Evolutionary conservation across 192 early-diverging fungal species (phyloP).

Genomic region (Mycoemilia scoparia): DNA sequence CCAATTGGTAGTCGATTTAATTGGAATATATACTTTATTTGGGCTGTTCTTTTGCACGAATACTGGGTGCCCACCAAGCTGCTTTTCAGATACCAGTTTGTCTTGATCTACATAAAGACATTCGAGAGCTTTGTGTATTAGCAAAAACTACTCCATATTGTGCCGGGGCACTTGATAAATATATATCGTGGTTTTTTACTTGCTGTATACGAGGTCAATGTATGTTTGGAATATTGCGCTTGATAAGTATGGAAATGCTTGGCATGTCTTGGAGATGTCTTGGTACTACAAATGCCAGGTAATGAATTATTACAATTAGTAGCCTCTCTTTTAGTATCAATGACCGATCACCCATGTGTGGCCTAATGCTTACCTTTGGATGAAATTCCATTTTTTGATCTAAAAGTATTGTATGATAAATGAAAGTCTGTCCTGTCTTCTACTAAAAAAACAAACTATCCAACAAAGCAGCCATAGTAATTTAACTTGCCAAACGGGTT

Average conservation of each 20-base stretch:
- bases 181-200: not conserved
- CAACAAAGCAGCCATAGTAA: not conserved
- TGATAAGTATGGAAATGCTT: slow-evolving; percentile 3
- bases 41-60: slow-evolving; percentile 2
- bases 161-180: not conserved
- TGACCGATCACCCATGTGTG: too few relatives aligned
- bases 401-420: not conserved
- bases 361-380: slow-evolving; percentile 14
- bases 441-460: not conserved
- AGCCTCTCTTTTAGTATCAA: too few relatives aligned
- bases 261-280: slow-evolving; percentile 10
- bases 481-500: not conserved
- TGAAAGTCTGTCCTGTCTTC: not conserved
- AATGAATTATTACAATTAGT: too few relatives aligned
- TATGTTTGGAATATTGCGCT: slow-evolving; percentile 16
- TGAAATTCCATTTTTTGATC: slow-evolving; percentile 5
- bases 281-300: slow-evolving; percentile 9
- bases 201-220: slow-evolving; percentile 18
- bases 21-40: not conserved
- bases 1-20: not conserved
- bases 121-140: not conserved
- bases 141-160: not conserved
- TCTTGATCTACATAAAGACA: not conserved
- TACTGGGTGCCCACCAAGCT: too few relatives aligned
- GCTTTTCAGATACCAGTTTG: too few relatives aligned